phyloP scores from a whole-genome alignment of 768 basidiomycete genomes.

The Termitomyces heimii region DNA sequence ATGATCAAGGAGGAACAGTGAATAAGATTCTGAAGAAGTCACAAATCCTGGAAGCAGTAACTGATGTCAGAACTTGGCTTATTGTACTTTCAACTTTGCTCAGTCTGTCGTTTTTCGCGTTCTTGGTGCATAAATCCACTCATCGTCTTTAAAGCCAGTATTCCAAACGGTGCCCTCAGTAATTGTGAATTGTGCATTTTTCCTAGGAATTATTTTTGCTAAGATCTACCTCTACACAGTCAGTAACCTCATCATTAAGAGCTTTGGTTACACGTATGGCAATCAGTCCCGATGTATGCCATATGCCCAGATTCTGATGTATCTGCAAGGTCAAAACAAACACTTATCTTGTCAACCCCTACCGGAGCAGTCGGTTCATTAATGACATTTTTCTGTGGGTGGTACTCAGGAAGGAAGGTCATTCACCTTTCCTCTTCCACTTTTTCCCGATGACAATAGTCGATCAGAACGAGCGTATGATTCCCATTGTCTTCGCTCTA shows the following conservation, averaged over 20 bases:
- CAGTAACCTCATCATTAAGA: conserved; percentile 57
- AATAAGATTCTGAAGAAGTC: conserved; percentile 56
- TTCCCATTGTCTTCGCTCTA: conserved; percentile 52
- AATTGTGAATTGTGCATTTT: conserved; percentile 41
- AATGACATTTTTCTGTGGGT: conserved; percentile 49
- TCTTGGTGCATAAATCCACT: not conserved
- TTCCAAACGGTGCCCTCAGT: conserved; percentile 58
- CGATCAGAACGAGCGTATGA: conserved; percentile 48
- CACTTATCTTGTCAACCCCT: conserved; percentile 54
- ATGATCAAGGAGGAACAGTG: conserved; percentile 58
- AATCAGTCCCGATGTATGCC: not conserved
- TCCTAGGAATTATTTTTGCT: not conserved
- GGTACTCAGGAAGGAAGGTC: conserved; percentile 63
- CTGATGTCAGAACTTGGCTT: conserved; percentile 56
- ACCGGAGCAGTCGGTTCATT: conserved; percentile 43
- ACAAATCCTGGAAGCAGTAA: conserved; percentile 51
- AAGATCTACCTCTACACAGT: conserved; percentile 23
- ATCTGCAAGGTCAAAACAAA: conserved; percentile 44
- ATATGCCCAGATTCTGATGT: not conserved
- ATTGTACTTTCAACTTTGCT: conserved; percentile 53
- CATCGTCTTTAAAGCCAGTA: conserved; percentile 38
- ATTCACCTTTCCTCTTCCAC: not conserved
- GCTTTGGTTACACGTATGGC: conserved; percentile 57
- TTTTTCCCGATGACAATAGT: not conserved
- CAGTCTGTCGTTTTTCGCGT: conserved; percentile 31